phyloP scores from a whole-genome alignment of 164 flowering plant genomes.

The Umbilicus rupestris region DNA sequence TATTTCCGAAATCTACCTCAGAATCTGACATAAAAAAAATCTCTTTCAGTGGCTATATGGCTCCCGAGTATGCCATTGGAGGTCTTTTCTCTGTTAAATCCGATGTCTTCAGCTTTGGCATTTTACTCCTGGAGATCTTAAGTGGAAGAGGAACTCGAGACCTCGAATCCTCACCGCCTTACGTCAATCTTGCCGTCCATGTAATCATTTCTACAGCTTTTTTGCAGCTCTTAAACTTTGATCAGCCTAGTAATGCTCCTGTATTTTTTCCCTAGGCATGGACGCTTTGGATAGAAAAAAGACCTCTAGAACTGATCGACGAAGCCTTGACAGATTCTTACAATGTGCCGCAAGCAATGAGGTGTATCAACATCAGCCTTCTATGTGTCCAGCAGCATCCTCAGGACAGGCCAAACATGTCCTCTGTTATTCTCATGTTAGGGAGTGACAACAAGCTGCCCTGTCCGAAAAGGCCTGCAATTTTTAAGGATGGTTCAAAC shows the following conservation, averaged over 20 bases:
- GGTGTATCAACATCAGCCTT: conserved; percentile 20
- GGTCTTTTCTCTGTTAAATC: conserved; percentile 21
- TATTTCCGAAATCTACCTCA: not conserved
- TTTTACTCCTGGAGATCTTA: conserved; percentile 23
- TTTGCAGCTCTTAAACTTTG: not conserved
- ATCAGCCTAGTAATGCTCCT: not conserved
- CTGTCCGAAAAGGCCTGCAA: not conserved
- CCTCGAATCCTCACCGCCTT: conserved; percentile 9
- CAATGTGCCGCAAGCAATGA: conserved; percentile 1
- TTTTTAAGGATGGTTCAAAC: not conserved
- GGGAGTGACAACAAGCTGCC: conserved; percentile 5
- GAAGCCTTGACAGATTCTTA: conserved; percentile 5
- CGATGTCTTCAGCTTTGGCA: conserved; percentile 27
- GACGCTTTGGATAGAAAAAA: conserved; percentile 18
- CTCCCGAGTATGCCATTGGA: conserved; percentile 22
- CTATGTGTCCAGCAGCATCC: conserved; percentile 22
- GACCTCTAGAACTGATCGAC: conserved; percentile 17
- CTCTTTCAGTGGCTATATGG: conserved; percentile 22
- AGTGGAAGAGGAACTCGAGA: conserved; percentile 16
- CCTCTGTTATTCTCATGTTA: conserved; percentile 13
- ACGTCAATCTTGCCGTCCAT: conserved; percentile 21
- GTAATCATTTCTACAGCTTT: conserved; percentile 13
- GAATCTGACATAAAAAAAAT: not conserved
- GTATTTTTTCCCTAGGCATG: conserved; percentile 17
- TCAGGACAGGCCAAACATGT: conserved; percentile 21